A percentile compares a stretch with the other conserved stretches of the same genome.
Evolutionary conservation across 202 grass and related monocot genomes (phyloP).

Genomic region (Panicum hallii): DNA sequence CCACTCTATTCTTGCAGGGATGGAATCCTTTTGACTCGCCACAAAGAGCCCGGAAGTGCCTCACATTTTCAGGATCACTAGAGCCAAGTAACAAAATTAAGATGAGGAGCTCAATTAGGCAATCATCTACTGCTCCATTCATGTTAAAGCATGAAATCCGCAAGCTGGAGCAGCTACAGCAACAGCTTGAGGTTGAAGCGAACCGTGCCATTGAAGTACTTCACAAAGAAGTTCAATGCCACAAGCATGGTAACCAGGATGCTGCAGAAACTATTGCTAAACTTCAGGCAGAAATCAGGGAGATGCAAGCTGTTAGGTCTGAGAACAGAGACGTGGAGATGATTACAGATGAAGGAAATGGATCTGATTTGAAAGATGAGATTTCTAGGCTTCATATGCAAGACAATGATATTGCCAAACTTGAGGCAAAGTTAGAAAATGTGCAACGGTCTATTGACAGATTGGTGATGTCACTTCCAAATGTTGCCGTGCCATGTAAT

Average conservation of each 20-base stretch:
- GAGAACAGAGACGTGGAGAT: slow-evolving; percentile 65
- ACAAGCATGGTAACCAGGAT: slow-evolving; percentile 94
- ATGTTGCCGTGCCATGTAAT: slow-evolving; percentile 46
- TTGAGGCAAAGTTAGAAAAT: slow-evolving; percentile 89
- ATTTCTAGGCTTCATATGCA: slow-evolving; percentile 93
- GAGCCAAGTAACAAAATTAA: slow-evolving; percentile 59
- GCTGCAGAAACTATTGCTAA: slow-evolving; percentile 97
- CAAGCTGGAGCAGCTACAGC: slow-evolving; percentile 92
- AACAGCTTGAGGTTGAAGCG: slow-evolving; percentile 91
- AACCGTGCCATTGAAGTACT: slow-evolving; percentile 91
- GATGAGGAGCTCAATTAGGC: slow-evolving; percentile 63
- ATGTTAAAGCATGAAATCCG: slow-evolving; percentile 94
- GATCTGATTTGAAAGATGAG: slow-evolving; percentile 92
- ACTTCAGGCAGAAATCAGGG: slow-evolving; percentile 89
- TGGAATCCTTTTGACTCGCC: slow-evolving; percentile 81
- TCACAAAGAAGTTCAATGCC: slow-evolving; percentile 93
- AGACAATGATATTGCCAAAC: slow-evolving; percentile 83
- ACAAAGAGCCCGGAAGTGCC: slow-evolving; percentile 64
- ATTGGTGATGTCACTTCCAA: slow-evolving; percentile 97
- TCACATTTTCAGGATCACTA: slow-evolving; percentile 81
- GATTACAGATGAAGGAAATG: slow-evolving; percentile 53
- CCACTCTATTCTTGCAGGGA: slow-evolving; percentile 52
- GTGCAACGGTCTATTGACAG: slow-evolving; percentile 94
- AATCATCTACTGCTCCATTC: slow-evolving; percentile 88
- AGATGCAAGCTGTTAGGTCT: slow-evolving; percentile 73